Conservation (phyloP, 352 stramenopile species). For the Phytopythium litorale region DNA sequence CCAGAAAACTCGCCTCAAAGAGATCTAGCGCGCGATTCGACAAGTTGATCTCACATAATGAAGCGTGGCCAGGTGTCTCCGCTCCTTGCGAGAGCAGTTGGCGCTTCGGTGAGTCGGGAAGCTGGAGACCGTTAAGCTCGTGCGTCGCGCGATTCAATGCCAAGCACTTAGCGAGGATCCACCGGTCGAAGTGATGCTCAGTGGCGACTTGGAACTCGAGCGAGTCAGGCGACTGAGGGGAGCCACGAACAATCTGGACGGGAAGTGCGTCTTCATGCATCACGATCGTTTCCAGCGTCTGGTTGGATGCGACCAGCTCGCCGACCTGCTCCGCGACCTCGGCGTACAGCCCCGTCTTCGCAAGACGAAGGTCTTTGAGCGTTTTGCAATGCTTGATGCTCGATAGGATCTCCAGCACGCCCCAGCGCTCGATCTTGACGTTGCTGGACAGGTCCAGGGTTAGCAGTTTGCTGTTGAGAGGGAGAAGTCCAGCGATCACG, state of each 20-base stretch:
- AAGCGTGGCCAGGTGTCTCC: not conserved
- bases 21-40: conserved; percentile 40
- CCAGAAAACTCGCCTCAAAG: conserved; percentile 61
- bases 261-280: conserved; percentile 39
- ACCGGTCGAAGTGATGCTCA: conserved; percentile 53
- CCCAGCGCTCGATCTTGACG: conserved; percentile 37
- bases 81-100: conserved; percentile 11
- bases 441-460: conserved; percentile 70
- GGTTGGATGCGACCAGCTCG: conserved; percentile 53
- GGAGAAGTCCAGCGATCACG: conserved; percentile 52
- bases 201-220: conserved; percentile 24
- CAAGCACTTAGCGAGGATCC: conserved; percentile 67
- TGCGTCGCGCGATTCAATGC: conserved; percentile 57
- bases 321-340: conserved; percentile 55
- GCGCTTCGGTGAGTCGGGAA: conserved; percentile 18
- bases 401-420: conserved; percentile 46
- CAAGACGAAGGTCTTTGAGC: conserved; percentile 46
- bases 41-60: conserved; percentile 41
- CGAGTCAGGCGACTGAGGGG: conserved; percentile 19
- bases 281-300: conserved; percentile 53
- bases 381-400: conserved; percentile 51
- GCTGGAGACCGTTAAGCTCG: conserved; percentile 48
- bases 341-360: conserved; percentile 53
- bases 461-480: conserved; percentile 47
- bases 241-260: conserved; percentile 55